Conservation (phyloP, 2,329 filamentous ascomycete species). For the Corynespora cassiicola region DNA sequence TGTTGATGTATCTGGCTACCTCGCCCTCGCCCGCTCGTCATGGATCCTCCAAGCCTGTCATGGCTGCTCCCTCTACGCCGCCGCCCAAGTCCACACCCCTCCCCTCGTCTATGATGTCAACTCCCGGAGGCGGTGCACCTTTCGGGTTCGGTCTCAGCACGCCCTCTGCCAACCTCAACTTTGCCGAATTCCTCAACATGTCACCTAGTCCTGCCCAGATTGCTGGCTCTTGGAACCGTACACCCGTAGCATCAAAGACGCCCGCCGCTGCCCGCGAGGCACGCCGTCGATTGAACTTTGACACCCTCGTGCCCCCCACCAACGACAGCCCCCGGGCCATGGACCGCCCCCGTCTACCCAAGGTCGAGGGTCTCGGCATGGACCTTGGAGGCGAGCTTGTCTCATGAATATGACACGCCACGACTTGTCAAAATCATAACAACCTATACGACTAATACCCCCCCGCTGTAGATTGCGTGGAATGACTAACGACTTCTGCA, state of each 20-base stretch:
- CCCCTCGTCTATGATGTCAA: slow-evolving; percentile 89
- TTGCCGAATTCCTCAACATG: slow-evolving; percentile 96
- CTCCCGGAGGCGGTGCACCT: slow-evolving; percentile 68
- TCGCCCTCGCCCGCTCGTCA: slow-evolving; percentile 84
- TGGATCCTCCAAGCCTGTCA: slow-evolving; percentile 51
- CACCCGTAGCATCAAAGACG: slow-evolving; percentile 68
- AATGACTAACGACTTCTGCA: slow-evolving; percentile 30
- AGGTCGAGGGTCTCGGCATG: slow-evolving; percentile 65
- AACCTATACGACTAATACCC: slow-evolving; percentile 15
- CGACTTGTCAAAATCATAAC: too few species aligned
- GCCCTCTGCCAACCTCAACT: slow-evolving; percentile 86
- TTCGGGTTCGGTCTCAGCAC: slow-evolving; percentile 73
- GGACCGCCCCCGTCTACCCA: slow-evolving; percentile 38
- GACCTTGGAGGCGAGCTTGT: slow-evolving; percentile 71
- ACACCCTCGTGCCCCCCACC: slow-evolving; percentile 69
- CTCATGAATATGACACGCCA: slow-evolving; percentile 46
- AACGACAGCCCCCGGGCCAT: slow-evolving; percentile 50
- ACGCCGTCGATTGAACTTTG: slow-evolving; percentile 82
- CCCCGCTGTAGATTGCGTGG: slow-evolving; percentile 5
- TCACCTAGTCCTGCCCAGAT: slow-evolving; percentile 90
- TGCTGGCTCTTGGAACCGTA: slow-evolving; percentile 71
- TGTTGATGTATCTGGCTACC: slow-evolving; percentile 86
- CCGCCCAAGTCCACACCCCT: slow-evolving; percentile 63
- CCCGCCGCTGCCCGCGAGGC: slow-evolving; percentile 72
- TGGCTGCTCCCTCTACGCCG: slow-evolving; percentile 62